Conservation (phyloP, 257 asterid genomes). For the Nemophila menziesii region DNA sequence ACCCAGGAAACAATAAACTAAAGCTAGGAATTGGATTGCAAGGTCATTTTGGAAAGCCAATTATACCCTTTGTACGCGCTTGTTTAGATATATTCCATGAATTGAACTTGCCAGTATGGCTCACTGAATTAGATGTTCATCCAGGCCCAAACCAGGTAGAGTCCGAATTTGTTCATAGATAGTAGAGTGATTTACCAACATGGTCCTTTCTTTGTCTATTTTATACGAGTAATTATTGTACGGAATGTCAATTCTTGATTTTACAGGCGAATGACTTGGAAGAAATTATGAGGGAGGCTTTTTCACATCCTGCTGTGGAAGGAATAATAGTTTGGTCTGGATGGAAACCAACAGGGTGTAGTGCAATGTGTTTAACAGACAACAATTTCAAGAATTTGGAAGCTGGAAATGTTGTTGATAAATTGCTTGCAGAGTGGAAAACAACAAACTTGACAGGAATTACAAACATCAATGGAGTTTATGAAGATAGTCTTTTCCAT, state of each 20-base stretch:
- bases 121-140: slow-evolving; percentile 11
- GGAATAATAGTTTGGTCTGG: slow-evolving; percentile 51
- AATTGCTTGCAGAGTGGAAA: slow-evolving; percentile 36
- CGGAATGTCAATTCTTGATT: slow-evolving; percentile 3
- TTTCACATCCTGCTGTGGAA: slow-evolving; percentile 47
- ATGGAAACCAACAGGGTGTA: slow-evolving; percentile 38
- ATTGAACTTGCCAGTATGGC: slow-evolving; percentile 40
- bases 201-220: too few relatives aligned
- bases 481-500: slow-evolving; percentile 19
- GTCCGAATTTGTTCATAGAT: not conserved
- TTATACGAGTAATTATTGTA: too few relatives aligned
- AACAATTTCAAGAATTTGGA: slow-evolving; percentile 24
- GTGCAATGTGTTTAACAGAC: slow-evolving; percentile 35
- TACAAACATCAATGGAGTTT: slow-evolving; percentile 23
- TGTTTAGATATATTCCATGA: slow-evolving; percentile 35
- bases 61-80: slow-evolving; percentile 31
- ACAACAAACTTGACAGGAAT: slow-evolving; percentile 18
- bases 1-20: slow-evolving; percentile 35
- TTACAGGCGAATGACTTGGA: slow-evolving; percentile 22
- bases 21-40: slow-evolving; percentile 35
- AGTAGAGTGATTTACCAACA: too few relatives aligned
- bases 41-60: slow-evolving; percentile 34
- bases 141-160: not conserved
- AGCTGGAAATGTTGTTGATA: slow-evolving; percentile 39
- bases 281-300: slow-evolving; percentile 38